Base-by-base conservation (phyloP, 2,329 filamentous ascomycete genomes). In the Atkinsonella texensis region DNA sequence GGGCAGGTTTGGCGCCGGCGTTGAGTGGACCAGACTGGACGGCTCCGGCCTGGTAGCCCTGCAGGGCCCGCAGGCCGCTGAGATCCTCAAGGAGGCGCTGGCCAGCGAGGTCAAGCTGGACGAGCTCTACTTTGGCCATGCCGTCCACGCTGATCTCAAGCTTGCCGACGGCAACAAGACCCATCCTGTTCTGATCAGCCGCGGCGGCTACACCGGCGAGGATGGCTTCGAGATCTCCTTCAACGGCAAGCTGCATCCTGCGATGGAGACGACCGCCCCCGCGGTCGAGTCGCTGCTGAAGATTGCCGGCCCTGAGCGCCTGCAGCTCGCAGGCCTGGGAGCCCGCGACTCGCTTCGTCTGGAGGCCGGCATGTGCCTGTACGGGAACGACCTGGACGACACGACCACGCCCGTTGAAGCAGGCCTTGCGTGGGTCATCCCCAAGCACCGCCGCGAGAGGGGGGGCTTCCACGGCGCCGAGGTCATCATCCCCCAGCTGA, bases 331-430 rank as follows among this genome's bases (percentile, higher is more conserved):
- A 2, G 93, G 93, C 3, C 79, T 98, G 0, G 93, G 90, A 10
- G 89, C 93, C 2, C 81, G 93, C 57, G 93, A 98, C 68, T 94
- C 86, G 55, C 80, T 98, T 54, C 84, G 93, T 46, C 81, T 98
- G 32, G 93, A 98, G 72, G 93, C 93, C 0, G 93, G 93, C 55
- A 95, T 98, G 91, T 98, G 93, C 69, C 78, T 98, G n/a, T 98
- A 98, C 71, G 93, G 93, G n/a, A 89, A 97, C 70, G 93, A 98
- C 67, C 79, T 98, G 39, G 83, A 94, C 65, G 91, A 95, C 64
- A 67, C 68, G n/a, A 81, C 75, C 17, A 81, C 78, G 15, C 78
- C 78, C 15, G 75, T 77, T 56, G 79, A 81, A 68, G 79, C 69
- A 33, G 73, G 68, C 13, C 73, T 82, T 33, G 64, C 67, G 57